A percentile compares a stretch with the other conserved stretches of the same genome.
Conservation (phyloP, 2,329 filamentous ascomycete genomes). For the Nigrospora sphaerica region DNA sequence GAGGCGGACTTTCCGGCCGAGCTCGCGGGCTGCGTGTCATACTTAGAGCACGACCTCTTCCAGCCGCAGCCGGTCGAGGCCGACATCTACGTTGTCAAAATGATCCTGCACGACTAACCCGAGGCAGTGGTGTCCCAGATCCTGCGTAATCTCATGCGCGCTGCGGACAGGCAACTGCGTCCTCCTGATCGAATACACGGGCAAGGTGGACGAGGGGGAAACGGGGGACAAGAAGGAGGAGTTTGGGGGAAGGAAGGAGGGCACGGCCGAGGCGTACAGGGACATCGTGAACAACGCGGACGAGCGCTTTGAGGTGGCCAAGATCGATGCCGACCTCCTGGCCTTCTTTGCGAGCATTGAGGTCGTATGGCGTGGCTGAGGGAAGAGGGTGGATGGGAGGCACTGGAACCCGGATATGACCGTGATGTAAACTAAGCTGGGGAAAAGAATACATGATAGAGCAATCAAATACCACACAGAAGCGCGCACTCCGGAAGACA, state of each 20-base stretch:
- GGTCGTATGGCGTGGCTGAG: slow-evolving; percentile 25
- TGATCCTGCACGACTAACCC: slow-evolving; percentile 50
- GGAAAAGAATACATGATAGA: too few species aligned
- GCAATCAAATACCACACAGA: too few species aligned
- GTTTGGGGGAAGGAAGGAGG: slow-evolving; percentile 33
- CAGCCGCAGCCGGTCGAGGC: slow-evolving; percentile 29
- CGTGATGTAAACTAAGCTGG: too few species aligned
- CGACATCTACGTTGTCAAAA: slow-evolving; percentile 44
- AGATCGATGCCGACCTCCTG: slow-evolving; percentile 25
- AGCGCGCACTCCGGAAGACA: too few species aligned
- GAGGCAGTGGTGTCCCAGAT: slow-evolving; percentile 34
- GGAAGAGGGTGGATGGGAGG: too few species aligned
- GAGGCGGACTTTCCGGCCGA: slow-evolving; percentile 25
- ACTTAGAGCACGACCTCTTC: slow-evolving; percentile 31
- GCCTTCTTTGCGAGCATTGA: slow-evolving; percentile 29
- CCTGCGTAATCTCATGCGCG: slow-evolving; percentile 31
- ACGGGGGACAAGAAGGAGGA: not conserved
- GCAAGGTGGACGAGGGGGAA: slow-evolving; percentile 20
- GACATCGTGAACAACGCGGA: slow-evolving; percentile 36
- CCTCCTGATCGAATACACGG: slow-evolving; percentile 30
- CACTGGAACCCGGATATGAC: too few species aligned
- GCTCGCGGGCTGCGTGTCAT: slow-evolving; percentile 24
- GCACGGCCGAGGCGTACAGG: slow-evolving; percentile 37
- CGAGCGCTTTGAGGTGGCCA: slow-evolving; percentile 32
- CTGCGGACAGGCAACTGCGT: slow-evolving; percentile 34